Percentiles rank a stretch among this genome's conserved stretches.
phyloP scores from a whole-genome alignment of 768 basidiomycete species.

The Clavulina sp. region DNA sequence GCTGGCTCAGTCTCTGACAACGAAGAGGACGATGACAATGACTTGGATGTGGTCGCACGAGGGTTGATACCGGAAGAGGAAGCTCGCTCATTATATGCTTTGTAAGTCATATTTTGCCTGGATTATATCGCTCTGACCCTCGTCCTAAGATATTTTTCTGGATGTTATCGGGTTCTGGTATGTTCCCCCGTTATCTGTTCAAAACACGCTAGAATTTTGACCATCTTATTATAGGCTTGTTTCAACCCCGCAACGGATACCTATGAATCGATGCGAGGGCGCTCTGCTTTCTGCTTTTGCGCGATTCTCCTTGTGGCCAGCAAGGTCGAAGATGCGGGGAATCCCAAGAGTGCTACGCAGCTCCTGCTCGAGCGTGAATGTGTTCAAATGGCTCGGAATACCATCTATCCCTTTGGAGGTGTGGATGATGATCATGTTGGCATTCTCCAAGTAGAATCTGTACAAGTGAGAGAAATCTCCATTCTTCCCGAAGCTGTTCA shows the following conservation, averaged over 20 bases:
- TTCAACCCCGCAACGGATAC: conserved; percentile 11
- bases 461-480: conserved; percentile 4
- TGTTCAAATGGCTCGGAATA: neutral
- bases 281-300: conserved; percentile 11
- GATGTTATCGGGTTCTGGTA: conserved; percentile 11
- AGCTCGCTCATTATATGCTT: conserved; percentile 9
- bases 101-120: conserved; percentile 6
- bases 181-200: neutral
- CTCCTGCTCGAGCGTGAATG: conserved; percentile 6
- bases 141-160: conserved; percentile 9
- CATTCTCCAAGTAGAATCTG: neutral
- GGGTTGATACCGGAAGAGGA: conserved; percentile 10
- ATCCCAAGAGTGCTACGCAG: conserved; percentile 7
- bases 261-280: conserved; percentile 5
- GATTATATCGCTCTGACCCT: neutral
- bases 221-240: conserved; percentile 5
- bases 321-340: conserved; percentile 11
- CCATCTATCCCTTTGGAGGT: neutral
- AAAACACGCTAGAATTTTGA: neutral
- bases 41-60: conserved; percentile 10
- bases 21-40: neutral
- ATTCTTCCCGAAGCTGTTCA: conserved; percentile 22
- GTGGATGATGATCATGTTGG: neutral
- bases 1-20: neutral
- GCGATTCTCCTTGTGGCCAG: conserved; percentile 12